phyloP scores from a whole-genome alignment of 2,329 filamentous ascomycete species.

The Stachybotrys chlorohalonatus region DNA sequence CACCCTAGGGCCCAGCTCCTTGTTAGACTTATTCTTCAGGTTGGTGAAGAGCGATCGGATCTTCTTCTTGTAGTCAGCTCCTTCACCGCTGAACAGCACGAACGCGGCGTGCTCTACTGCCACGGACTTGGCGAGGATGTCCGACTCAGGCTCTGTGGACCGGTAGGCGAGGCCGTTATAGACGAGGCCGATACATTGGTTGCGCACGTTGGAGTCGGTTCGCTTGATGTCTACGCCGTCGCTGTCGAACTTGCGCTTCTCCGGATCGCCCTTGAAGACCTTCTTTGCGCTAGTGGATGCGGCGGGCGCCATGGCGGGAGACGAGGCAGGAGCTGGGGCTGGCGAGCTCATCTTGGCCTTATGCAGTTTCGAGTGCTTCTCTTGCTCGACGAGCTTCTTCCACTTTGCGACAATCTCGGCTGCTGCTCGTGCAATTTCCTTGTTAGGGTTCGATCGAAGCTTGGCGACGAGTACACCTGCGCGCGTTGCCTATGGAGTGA shows the following conservation, averaged over 20 bases:
- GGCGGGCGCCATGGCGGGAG: slow-evolving; percentile 41
- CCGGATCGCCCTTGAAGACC: slow-evolving; percentile 55
- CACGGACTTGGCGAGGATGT: slow-evolving; percentile 64
- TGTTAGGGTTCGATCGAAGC: slow-evolving; percentile 66
- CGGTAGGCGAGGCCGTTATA: slow-evolving; percentile 79
- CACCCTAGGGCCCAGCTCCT: slow-evolving; percentile 65
- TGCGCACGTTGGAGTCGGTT: slow-evolving; percentile 64
- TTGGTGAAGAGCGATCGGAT: slow-evolving; percentile 91
- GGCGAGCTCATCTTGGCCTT: slow-evolving; percentile 31
- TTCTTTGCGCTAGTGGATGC: slow-evolving; percentile 27
- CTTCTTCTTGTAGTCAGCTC: slow-evolving; percentile 72
- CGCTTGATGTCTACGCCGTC: slow-evolving; percentile 72
- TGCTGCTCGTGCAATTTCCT: slow-evolving; percentile 69
- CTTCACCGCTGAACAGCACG: slow-evolving; percentile 60
- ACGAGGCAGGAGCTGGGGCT: slow-evolving; percentile 40
- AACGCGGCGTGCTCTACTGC: slow-evolving; percentile 79
- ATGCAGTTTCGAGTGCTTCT: slow-evolving; percentile 41
- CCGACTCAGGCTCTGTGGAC: slow-evolving; percentile 61
- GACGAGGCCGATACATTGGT: slow-evolving; percentile 81
- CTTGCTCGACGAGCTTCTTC: slow-evolving; percentile 67
- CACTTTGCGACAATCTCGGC: slow-evolving; percentile 80
- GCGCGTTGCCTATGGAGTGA: slow-evolving; percentile 56
- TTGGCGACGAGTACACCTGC: slow-evolving; percentile 87
- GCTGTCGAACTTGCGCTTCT: slow-evolving; percentile 73
- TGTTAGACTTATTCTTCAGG: slow-evolving; percentile 86